Evolutionary conservation across 2,329 filamentous ascomycete genomes (phyloP).

Genomic region (Claviceps pazoutovae): DNA sequence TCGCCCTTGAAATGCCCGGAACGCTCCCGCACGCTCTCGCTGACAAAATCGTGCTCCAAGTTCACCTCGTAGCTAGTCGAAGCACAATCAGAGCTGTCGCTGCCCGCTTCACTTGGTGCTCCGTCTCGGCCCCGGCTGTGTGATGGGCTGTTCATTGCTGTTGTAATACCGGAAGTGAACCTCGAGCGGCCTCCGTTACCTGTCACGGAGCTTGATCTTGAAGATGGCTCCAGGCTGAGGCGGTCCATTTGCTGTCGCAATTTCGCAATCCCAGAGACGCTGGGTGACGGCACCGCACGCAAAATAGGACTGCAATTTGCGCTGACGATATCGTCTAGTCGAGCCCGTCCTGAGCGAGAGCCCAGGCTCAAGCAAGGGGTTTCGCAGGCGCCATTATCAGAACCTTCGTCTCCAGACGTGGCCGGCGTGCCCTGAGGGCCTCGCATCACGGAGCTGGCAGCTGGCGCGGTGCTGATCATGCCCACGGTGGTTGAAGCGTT

Average conservation of each 20-base stretch:
- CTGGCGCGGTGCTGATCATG: conserved; percentile 34
- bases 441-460: conserved; percentile 40
- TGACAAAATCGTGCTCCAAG: conserved; percentile 74
- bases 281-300: conserved; percentile 37
- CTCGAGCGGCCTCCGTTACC: conserved; percentile 31
- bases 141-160: conserved; percentile 39
- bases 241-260: conserved; percentile 71
- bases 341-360: conserved; percentile 25
- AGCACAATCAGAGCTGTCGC: conserved; percentile 49
- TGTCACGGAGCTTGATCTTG: conserved; percentile 42
- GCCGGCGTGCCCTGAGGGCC: conserved; percentile 41
- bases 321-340: conserved; percentile 44
- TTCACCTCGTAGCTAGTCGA: conserved; percentile 72
- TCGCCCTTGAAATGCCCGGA: conserved; percentile 36
- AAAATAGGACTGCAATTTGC: conserved; percentile 49
- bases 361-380: conserved; percentile 20
- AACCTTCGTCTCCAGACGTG: conserved; percentile 44
- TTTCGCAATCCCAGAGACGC: conserved; percentile 62
- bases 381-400: conserved; percentile 30
- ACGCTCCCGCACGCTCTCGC: conserved; percentile 41
- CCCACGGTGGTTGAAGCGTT: conserved; percentile 6
- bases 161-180: conserved; percentile 28
- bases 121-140: conserved; percentile 45
- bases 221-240: conserved; percentile 48
- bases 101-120: conserved; percentile 37